Base-by-base conservation (phyloP, 441 rosid genomes). In the Geranium incanum region DNA sequence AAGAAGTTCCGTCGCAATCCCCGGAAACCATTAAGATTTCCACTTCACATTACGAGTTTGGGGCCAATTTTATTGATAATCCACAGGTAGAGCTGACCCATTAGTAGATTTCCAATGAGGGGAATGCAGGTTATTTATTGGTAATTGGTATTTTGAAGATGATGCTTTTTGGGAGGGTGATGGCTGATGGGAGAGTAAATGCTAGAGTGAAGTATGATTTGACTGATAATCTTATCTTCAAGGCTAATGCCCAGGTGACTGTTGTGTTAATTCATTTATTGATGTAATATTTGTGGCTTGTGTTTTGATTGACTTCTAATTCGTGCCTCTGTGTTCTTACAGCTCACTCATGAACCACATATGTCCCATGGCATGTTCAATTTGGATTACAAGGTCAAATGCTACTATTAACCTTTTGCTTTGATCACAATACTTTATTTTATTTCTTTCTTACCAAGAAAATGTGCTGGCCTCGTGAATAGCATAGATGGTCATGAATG, bases 141-240 rank as follows among this genome's bases (percentile, higher is more conserved):
- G 4, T 74, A 18, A 68, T 77, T 67, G 70, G 12, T 48, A 66
- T 38, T 72, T 18, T 69, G 48, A 78, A 92, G 99, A 72, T 89
- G 82, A 86, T 94, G 97, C 96, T 94, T 71, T 77, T 92, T 71
- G 97, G 99, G 74, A 89, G 97, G 78, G 84, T 94, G 18, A 66
- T 92, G 87, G 90, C 94, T 0, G 99, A 94, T 80, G 99, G 97
- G 77, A 86, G 95, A 78, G 75, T 89, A 70, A 90, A 76, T 73
- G 99, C 97, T 15, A 89, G 99, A 82, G 85, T 84, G 78, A 94
- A 89, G 72, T 88, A 87, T 70, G 99, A 94, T 84, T 72, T 92
- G 79, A 88, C 95, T 13, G 97, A 94, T 13, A 83, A 82, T 80
- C 79, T 92, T 36, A 65, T 84, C 62, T 36, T 94, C 84, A 94